These are phyloP conservation scores for Colletotrichum somersetense DNA, from an alignment of 2,329 filamentous ascomycete species.

Conservation along the genomic window DNA sequence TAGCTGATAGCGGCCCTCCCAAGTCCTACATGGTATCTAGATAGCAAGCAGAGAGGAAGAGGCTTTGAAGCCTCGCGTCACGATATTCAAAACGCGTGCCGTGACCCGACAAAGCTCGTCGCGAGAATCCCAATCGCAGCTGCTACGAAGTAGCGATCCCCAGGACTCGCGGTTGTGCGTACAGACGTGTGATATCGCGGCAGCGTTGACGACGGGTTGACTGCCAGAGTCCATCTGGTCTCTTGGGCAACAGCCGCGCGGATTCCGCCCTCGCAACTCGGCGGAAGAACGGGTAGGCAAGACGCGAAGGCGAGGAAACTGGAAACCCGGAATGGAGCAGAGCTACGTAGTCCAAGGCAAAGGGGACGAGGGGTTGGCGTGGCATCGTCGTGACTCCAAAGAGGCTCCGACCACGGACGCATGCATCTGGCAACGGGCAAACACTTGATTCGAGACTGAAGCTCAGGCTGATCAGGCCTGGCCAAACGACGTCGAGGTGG, in stretches of 20 bases:
- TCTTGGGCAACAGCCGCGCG: background rate
- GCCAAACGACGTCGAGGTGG: conserved; percentile 1
- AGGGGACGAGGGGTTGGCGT: background rate
- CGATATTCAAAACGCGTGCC: background rate
- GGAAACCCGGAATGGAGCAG: background rate
- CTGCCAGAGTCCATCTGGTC: background rate
- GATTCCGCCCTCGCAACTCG: background rate
- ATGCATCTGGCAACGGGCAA: background rate
- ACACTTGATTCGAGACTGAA: conserved; percentile 1
- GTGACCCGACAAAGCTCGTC: background rate
- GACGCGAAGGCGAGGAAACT: background rate
- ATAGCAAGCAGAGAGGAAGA: background rate
- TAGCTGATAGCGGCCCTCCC: conserved; percentile 16
- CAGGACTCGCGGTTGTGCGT: background rate
- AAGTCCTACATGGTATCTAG: background rate
- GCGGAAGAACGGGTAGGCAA: background rate
- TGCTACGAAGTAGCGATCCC: background rate
- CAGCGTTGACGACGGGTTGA: background rate
- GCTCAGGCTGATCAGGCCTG: background rate
- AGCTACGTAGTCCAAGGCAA: background rate
- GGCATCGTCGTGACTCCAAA: background rate
- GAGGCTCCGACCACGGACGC: background rate
- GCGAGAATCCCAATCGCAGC: background rate
- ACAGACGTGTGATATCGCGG: background rate
- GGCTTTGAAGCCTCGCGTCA: background rate